A percentile compares a stretch with the other conserved stretches of the same genome.
Conservation (phyloP, 805 yeast species). For the Metschnikowia lochheadii region DNA sequence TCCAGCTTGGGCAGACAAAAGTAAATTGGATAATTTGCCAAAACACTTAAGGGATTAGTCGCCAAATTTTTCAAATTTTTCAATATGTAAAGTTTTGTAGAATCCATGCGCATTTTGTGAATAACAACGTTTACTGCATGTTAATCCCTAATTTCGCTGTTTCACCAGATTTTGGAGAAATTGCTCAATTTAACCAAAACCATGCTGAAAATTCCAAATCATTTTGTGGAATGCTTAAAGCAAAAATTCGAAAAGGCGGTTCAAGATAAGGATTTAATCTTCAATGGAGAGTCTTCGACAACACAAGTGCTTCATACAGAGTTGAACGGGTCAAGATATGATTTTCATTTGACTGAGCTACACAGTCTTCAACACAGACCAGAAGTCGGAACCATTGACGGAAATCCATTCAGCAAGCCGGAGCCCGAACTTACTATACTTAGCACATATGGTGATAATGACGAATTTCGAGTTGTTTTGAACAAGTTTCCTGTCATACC, state of each 20-base stretch:
- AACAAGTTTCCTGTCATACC: constrained; percentile 86
- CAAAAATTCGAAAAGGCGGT: constrained; percentile 48
- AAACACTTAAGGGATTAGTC: constrained; percentile 10
- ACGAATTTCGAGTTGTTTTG: constrained; percentile 57
- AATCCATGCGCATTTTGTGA: neutral
- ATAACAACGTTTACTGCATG: neutral
- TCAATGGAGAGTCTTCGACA: constrained; percentile 45
- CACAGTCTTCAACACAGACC: constrained; percentile 37
- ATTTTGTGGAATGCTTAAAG: constrained; percentile 33
- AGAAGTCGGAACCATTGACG: constrained; percentile 35
- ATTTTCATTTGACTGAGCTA: constrained; percentile 30
- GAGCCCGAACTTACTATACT: constrained; percentile 70
- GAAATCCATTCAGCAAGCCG: constrained; percentile 76
- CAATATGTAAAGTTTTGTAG: neutral
- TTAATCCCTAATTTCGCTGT: neutral
- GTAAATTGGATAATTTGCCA: constrained; percentile 46
- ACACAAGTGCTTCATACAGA: constrained; percentile 12
- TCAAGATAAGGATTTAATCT: constrained; percentile 42
- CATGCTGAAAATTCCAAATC: constrained; percentile 27
- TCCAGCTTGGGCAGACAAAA: constrained; percentile 68
- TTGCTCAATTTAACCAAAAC: neutral
- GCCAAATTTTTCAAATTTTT: neutral
- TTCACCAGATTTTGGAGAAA: neutral
- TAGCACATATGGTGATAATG: constrained; percentile 47
- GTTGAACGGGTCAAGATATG: constrained; percentile 11